Evolutionary conservation across 192 early-diverging fungal genomes (phyloP).

Genomic region (Coemansia sp.): DNA sequence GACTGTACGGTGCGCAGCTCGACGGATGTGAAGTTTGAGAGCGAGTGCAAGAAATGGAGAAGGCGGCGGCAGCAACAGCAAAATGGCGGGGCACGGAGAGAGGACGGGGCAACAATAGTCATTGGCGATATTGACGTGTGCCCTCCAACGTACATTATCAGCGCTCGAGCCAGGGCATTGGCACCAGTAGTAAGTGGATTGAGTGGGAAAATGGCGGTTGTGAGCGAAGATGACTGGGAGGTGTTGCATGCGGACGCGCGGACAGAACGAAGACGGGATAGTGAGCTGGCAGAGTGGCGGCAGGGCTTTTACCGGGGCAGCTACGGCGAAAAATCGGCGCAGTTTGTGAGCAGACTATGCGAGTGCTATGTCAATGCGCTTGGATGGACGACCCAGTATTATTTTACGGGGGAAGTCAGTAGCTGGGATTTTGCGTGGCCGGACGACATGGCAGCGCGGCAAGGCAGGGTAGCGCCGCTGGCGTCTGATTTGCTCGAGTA

Average conservation of each 20-base stretch:
- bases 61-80: background rate
- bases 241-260: constrained; percentile 16
- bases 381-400: constrained; percentile 33
- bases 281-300: constrained; percentile 15
- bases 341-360: constrained; percentile 3
- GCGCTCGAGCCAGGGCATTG: background rate
- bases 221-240: constrained; percentile 24
- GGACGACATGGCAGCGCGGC: constrained; percentile 4
- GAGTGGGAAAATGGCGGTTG: constrained; percentile 4
- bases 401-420: constrained; percentile 21
- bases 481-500: constrained; percentile 20
- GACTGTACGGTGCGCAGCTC: constrained; percentile 2
- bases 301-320: constrained; percentile 8
- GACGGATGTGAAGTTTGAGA: background rate
- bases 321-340: background rate
- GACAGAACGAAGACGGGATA: constrained; percentile 10
- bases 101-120: constrained; percentile 1
- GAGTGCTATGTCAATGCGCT: constrained; percentile 18
- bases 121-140: constrained; percentile 7
- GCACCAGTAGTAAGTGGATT: background rate
- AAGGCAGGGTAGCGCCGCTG: constrained; percentile 12
- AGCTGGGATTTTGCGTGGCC: constrained; percentile 45
- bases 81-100: background rate
- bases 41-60: constrained; percentile 1
- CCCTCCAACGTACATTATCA: constrained; percentile 5